A percentile compares a stretch with the other conserved stretches of the same genome.
These are phyloP conservation scores for Entomophthora muscae DNA, from an alignment of 371 early-diverging fungal genomes.

Conservation along the genomic window DNA sequence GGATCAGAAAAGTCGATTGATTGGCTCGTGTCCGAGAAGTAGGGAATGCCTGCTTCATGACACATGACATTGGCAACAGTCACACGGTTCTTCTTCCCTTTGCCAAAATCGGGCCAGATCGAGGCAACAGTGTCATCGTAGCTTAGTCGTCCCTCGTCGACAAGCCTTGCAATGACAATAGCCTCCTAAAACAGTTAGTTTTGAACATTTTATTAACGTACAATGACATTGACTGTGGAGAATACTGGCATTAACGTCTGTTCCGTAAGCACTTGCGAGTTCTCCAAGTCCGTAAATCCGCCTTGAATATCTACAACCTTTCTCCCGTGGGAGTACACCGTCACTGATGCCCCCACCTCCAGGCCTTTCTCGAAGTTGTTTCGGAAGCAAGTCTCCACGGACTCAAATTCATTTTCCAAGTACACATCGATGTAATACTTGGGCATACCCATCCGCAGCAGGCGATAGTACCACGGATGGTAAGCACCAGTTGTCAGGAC, in stretches of 20 bases:
- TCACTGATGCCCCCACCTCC: constrained; percentile 30
- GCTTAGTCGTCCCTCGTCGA: constrained; percentile 33
- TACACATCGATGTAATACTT: background rate
- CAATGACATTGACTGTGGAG: constrained; percentile 35
- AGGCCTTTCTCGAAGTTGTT: constrained; percentile 12
- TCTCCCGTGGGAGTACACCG: constrained; percentile 30
- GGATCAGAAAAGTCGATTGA: no score
- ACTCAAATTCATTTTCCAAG: background rate
- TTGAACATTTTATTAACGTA: background rate
- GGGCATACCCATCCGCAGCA: background rate
- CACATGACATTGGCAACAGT: constrained; percentile 35
- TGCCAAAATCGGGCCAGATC: constrained; percentile 65
- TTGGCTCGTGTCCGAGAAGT: constrained; percentile 20
- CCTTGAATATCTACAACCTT: constrained; percentile 39
- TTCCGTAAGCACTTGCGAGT: constrained; percentile 21
- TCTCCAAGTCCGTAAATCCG: constrained; percentile 32
- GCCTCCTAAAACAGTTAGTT: background rate
- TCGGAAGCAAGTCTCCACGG: constrained; percentile 2
- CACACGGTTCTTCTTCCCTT: constrained; percentile 51
- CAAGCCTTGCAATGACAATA: constrained; percentile 33
- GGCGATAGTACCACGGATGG: background rate
- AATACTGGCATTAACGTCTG: constrained; percentile 41
- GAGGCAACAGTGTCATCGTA: no score
- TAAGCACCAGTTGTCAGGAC: background rate
- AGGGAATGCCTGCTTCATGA: constrained; percentile 42